Percentiles rank a stretch among this genome's conserved stretches.
These are phyloP conservation scores for Erodium texanum DNA, from an alignment of 441 rosid species.

Conservation along the genomic window DNA sequence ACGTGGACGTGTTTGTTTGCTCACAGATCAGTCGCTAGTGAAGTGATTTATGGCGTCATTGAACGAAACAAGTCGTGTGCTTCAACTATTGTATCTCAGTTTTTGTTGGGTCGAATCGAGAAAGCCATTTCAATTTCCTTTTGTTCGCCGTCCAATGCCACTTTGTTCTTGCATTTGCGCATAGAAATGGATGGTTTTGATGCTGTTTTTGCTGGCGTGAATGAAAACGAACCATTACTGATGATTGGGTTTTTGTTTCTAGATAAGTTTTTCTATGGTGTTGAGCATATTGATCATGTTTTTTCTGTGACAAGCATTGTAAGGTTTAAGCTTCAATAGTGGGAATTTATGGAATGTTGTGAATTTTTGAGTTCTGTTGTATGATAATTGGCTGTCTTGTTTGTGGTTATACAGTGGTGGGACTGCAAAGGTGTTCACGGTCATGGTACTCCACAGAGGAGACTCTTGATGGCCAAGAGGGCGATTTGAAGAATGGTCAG, in stretches of 20 bases:
- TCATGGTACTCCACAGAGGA: conserved; percentile 41
- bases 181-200: background rate
- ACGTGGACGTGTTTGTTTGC: background rate
- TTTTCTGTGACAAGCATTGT: background rate
- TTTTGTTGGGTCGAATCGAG: background rate
- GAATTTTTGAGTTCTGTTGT: too few species aligned
- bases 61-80: too few species aligned
- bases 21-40: background rate
- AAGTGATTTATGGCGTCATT: background rate
- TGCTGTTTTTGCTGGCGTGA: background rate
- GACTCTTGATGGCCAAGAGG: conserved; percentile 24
- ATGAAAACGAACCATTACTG: background rate
- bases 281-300: background rate
- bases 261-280: background rate
- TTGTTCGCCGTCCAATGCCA: too few species aligned
- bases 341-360: too few species aligned
- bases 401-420: too few species aligned
- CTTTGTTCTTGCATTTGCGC: too few species aligned
- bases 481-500: conserved; percentile 20
- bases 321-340: too few species aligned
- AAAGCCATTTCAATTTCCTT: background rate
- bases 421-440: conserved; percentile 27
- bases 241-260: background rate
- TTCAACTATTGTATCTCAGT: background rate
- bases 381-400: background rate